Conservation (phyloP, 2,329 filamentous ascomycete genomes). For the Bisporella sp. region DNA sequence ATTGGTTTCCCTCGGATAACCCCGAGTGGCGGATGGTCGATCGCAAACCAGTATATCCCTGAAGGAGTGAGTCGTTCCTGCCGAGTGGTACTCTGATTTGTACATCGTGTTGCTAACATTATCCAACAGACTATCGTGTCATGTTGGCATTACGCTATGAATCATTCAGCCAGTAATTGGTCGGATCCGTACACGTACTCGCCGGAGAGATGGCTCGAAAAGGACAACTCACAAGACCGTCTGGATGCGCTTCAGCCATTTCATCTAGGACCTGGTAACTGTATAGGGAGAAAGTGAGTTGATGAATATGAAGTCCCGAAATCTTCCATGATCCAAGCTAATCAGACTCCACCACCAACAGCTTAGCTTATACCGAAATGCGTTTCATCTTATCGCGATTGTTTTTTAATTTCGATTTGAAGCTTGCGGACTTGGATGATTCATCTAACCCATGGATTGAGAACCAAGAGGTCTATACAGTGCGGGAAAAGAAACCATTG, state of each 20-base stretch:
- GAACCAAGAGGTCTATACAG: not conserved
- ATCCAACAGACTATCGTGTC: not conserved
- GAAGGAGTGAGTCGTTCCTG: not conserved
- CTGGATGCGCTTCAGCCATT: not conserved
- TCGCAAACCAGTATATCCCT: not conserved
- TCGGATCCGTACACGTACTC: not conserved
- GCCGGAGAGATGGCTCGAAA: not conserved
- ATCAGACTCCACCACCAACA: not conserved
- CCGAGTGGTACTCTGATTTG: not conserved
- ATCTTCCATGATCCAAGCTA: not conserved
- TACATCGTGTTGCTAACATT: not conserved
- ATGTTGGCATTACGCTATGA: not conserved
- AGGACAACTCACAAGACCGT: not conserved
- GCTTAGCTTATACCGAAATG: not conserved
- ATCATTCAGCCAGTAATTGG: not conserved
- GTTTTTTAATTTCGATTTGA: not conserved
- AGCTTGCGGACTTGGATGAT: not conserved
- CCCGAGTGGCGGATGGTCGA: not conserved
- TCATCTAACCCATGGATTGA: not conserved
- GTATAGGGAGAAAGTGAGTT: not conserved
- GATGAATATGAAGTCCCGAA: not conserved
- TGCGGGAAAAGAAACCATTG: not conserved
- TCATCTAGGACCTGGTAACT: not conserved
- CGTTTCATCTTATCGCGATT: not conserved
- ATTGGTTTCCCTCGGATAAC: not conserved